A percentile compares a stretch with the other conserved stretches of the same genome.
Conservation (phyloP, 495 filamentous ascomycete species). For the Aspergillus biplanus region DNA sequence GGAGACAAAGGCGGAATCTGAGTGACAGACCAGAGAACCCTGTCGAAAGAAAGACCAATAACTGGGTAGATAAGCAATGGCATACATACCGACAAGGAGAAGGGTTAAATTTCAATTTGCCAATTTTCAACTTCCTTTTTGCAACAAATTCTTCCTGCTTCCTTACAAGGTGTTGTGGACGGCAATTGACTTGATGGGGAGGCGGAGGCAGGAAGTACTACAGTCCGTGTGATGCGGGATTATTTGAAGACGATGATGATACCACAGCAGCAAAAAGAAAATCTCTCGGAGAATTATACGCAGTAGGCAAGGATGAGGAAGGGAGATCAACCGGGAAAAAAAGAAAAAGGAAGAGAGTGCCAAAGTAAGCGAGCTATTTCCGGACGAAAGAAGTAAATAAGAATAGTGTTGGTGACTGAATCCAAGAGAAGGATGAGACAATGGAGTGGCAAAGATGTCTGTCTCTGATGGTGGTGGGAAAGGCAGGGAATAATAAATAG, state of each 20-base stretch:
- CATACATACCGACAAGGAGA: slow-evolving; percentile 9
- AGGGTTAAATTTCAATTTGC: slow-evolving; percentile 9
- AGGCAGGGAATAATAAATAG: slow-evolving; percentile 15
- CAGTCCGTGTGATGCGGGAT: slow-evolving; percentile 23
- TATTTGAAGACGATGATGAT: slow-evolving; percentile 17
- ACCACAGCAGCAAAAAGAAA: slow-evolving; percentile 19
- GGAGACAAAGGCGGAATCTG: neutral
- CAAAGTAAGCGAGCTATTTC: neutral
- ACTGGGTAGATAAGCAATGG: slow-evolving; percentile 5
- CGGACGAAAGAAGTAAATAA: slow-evolving; percentile 10
- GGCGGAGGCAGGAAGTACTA: neutral
- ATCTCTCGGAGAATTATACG: slow-evolving; percentile 24
- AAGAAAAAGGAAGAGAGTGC: neutral
- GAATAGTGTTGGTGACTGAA: neutral
- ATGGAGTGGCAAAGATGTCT: neutral
- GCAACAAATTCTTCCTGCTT: neutral
- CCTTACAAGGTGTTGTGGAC: neutral
- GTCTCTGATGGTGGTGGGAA: neutral
- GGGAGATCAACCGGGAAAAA: slow-evolving; percentile 6
- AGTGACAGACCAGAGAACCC: slow-evolving; percentile 1
- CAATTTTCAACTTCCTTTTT: neutral
- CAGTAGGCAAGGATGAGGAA: slow-evolving; percentile 16
- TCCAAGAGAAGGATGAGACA: slow-evolving; percentile 6
- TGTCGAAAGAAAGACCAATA: slow-evolving; percentile 13
- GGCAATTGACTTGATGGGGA: neutral